Evolutionary conservation across 164 flowering plant species (phyloP), one percentile per base, ranked within the genome.

Genomic region (Liquidambar formosana): DNA sequence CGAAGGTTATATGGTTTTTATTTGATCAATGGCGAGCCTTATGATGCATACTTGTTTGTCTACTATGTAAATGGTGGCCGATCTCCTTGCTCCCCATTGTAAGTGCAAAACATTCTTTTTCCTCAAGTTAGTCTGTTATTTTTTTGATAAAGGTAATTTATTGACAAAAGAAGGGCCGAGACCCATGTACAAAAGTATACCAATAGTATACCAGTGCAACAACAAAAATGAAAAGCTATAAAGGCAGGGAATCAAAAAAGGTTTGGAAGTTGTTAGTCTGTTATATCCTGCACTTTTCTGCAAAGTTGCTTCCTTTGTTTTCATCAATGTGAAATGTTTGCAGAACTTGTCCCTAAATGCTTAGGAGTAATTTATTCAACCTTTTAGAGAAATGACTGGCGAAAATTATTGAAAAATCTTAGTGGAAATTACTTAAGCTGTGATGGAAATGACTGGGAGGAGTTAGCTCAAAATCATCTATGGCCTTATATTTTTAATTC

Each of bases 51-150:
- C 77, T 82, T 95, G 80, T 95, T 93, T 67, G 81, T 91, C 63
- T 91, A 83, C 84, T 90, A 83, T 52, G 89, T 93, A 53, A 93
- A 93, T 78, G 97, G 98, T n/a, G 89, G 92, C 16, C 89, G 84
- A 57, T 93, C 98, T 82, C 90, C 96, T 26, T 91, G 94, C 84
- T 95, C 99, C 25, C 92, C 88, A 28, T 64, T 91, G 99, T 95
- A 90, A 89, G 97, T 84, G 22, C 48, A 63, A 63, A 52, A 52
- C 45, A 10, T 15, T 54, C 12, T 33, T 28, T 28, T 33, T 28
- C 33, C 21, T 65, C n/a, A 14, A 46, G 19, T 63, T 45, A 9
- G 3, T 1, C 65, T 8, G 58, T 43, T 8, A 16, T 63, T 23
- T 49, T n/a, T n/a, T n/a, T n/a, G n/a, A n/a, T n/a, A n/a, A n/a